phyloP scores from a whole-genome alignment of 2,329 filamentous ascomycete genomes.

The Penicillium sp. region DNA sequence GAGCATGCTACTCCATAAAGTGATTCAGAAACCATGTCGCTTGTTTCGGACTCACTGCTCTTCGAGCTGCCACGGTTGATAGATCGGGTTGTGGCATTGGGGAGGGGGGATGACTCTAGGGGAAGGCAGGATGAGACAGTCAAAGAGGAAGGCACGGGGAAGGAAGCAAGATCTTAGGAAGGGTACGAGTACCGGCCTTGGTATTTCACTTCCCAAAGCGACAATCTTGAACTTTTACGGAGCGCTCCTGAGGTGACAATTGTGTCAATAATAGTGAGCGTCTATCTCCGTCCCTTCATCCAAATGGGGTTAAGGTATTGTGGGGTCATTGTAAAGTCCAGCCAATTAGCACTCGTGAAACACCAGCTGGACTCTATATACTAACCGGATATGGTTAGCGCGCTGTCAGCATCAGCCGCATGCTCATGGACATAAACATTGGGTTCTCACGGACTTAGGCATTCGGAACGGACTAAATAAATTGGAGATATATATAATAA shows the following conservation, averaged over 20 bases:
- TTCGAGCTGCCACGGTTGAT: background rate
- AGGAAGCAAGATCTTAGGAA: no score
- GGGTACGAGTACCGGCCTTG: no score
- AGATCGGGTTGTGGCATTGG: no score
- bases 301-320: background rate
- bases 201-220: no score
- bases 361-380: fast-evolving
- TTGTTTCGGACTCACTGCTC: no score
- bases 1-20: background rate
- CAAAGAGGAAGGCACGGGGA: no score
- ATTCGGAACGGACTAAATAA: background rate
- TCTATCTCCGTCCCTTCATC: background rate
- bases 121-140: no score
- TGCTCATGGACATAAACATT: background rate
- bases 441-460: background rate
- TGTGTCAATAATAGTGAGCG: background rate
- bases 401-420: background rate
- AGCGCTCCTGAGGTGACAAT: background rate
- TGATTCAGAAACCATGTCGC: background rate
- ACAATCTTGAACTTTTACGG: no score
- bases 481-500: background rate
- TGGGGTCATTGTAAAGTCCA: no score
- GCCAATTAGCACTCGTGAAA: background rate
- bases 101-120: no score
- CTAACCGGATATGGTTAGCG: background rate